Conservation (phyloP, 176 grass and related monocot genomes). For the Musa acuminata region DNA sequence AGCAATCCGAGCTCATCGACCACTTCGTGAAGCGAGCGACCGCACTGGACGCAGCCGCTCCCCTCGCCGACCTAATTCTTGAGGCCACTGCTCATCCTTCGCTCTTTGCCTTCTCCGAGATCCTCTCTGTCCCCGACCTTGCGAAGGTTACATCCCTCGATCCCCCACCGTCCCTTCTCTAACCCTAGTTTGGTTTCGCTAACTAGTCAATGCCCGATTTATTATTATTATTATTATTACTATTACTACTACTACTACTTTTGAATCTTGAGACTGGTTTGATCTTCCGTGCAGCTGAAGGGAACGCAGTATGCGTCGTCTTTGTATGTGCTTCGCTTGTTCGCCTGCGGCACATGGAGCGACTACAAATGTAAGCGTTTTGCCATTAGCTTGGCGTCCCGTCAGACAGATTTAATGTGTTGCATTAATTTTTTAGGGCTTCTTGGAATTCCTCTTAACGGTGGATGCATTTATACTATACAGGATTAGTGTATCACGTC, state of each 20-base stretch:
- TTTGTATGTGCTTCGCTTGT: slow-evolving; percentile 67
- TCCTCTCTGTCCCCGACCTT: slow-evolving; percentile 69
- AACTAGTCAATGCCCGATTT: no score
- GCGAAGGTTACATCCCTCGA: slow-evolving; percentile 40
- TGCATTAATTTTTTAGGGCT: not conserved
- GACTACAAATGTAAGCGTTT: slow-evolving; percentile 74
- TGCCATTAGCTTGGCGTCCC: slow-evolving; percentile 3
- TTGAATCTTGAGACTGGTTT: not conserved
- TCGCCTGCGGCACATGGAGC: slow-evolving; percentile 76
- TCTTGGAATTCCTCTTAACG: not conserved
- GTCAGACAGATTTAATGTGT: not conserved
- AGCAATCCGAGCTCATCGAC: slow-evolving; percentile 81
- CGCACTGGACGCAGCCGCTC: slow-evolving; percentile 31
- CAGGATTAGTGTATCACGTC: no score
- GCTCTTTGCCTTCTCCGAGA: slow-evolving; percentile 96
- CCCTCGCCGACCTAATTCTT: slow-evolving; percentile 65
- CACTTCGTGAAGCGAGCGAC: slow-evolving; percentile 67
- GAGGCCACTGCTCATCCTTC: slow-evolving; percentile 91
- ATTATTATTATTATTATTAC: no score
- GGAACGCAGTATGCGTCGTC: slow-evolving; percentile 72
- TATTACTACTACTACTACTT: no score
- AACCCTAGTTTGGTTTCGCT: no score
- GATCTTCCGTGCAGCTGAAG: slow-evolving; percentile 36
- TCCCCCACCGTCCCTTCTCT: not conserved
- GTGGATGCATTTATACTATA: no score